These are phyloP conservation scores for Exophiala sp. DNA, from an alignment of 2,329 filamentous ascomycete genomes.

Conservation along the genomic window DNA sequence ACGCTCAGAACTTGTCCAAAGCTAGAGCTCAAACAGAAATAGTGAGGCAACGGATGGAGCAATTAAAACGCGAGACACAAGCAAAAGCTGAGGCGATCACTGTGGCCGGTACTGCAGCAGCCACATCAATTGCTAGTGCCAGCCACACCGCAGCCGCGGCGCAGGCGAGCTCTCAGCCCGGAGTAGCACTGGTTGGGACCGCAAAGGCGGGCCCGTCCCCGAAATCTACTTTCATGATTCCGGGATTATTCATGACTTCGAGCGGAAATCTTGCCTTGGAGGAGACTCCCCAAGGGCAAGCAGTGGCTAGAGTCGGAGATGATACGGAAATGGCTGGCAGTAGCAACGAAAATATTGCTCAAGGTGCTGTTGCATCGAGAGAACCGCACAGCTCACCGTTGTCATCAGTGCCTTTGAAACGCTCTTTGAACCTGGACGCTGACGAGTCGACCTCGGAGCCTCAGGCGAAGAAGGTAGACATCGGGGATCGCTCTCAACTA, in stretches of 20 bases:
- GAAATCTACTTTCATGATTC: slow-evolving; percentile 41
- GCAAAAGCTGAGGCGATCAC: slow-evolving; percentile 30
- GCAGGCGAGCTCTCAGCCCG: not conserved
- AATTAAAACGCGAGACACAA: slow-evolving; percentile 53
- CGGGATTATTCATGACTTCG: slow-evolving; percentile 48
- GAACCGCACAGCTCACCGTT: not conserved
- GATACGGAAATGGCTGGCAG: not conserved
- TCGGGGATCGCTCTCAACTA: slow-evolving; percentile 15
- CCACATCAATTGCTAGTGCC: not conserved
- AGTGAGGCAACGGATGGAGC: slow-evolving; percentile 71
- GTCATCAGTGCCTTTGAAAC: slow-evolving; percentile 5
- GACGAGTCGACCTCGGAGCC: slow-evolving; percentile 1
- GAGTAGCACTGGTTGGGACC: no score
- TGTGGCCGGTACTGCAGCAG: not conserved
- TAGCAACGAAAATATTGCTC: not conserved
- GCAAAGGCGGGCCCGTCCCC: not conserved
- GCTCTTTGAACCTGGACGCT: slow-evolving; percentile 6
- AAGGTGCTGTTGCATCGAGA: not conserved
- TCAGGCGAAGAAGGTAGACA: slow-evolving; percentile 7
- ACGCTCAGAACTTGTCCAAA: slow-evolving; percentile 37
- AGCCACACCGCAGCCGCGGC: not conserved
- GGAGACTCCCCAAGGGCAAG: not conserved
- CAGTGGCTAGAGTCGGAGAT: not conserved
- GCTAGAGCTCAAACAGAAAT: slow-evolving; percentile 64
- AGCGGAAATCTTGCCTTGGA: slow-evolving; percentile 17